These are phyloP conservation scores for Monotropa hypopitys DNA, from an alignment of 179 eudicot genomes.

Conservation along the genomic window DNA sequence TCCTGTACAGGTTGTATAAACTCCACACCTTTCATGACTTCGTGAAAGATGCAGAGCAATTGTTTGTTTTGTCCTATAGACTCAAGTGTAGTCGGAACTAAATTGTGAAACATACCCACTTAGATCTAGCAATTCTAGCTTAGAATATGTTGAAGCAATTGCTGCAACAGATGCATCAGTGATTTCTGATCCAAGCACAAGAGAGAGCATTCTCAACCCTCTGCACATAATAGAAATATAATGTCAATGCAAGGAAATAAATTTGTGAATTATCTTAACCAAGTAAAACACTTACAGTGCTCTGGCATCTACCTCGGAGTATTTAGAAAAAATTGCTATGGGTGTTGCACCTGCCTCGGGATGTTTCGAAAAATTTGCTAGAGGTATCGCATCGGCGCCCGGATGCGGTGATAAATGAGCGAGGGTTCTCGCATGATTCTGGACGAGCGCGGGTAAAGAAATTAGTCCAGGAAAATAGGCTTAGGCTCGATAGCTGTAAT, in stretches of 20 bases:
- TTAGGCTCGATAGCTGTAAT: too few species aligned
- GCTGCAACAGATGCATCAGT: constrained; percentile 97
- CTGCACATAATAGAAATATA: constrained; percentile 22
- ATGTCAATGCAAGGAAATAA: not conserved
- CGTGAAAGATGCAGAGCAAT: too few species aligned
- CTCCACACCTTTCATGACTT: not conserved
- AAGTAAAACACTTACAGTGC: not conserved
- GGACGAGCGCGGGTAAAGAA: too few species aligned
- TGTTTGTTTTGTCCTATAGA: not conserved
- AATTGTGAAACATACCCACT: constrained; percentile 64
- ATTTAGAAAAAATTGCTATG: too few species aligned
- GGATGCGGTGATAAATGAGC: too few species aligned
- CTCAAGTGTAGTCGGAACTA: not conserved
- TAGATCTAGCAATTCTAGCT: constrained; percentile 77
- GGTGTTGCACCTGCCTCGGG: too few species aligned
- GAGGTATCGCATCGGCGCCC: too few species aligned
- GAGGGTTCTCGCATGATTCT: too few species aligned
- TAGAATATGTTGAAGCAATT: constrained; percentile 68
- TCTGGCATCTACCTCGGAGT: too few species aligned
- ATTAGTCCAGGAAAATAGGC: too few species aligned
- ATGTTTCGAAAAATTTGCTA: too few species aligned
- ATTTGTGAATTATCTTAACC: not conserved
- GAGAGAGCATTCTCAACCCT: constrained; percentile 78
- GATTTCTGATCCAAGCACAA: constrained; percentile 75
- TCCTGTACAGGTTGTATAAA: not conserved